phyloP scores from a whole-genome alignment of 345 rosid genomes.

The Heritiera fomes region DNA sequence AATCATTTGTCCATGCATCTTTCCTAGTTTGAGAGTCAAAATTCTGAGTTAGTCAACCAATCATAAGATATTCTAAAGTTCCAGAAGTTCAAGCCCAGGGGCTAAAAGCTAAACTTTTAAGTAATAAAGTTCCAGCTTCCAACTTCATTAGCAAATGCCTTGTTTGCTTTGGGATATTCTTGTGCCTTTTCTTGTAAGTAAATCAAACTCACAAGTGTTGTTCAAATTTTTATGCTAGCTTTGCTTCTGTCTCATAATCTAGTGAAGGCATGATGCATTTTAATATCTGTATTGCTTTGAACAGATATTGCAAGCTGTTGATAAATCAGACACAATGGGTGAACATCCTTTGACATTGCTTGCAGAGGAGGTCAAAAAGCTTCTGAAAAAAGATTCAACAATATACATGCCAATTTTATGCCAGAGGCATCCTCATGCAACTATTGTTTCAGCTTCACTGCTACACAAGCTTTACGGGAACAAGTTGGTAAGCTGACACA shows the following conservation, averaged over 20 bases:
- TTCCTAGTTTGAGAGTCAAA: not conserved
- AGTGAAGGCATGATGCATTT: not conserved
- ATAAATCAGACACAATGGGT: conserved; percentile 57
- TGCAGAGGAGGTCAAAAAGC: conserved; percentile 81
- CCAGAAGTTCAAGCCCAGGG: not conserved
- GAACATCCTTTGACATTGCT: conserved; percentile 86
- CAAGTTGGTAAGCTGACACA: conserved; percentile 70
- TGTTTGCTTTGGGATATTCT: not conserved
- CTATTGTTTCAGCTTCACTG: conserved; percentile 73
- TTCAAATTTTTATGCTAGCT: not conserved
- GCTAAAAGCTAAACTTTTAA: conserved; percentile 4
- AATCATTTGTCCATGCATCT: not conserved
- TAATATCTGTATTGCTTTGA: not conserved
- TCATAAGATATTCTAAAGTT: not conserved
- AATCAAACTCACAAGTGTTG: not conserved
- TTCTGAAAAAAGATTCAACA: conserved; percentile 72
- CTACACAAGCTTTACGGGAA: conserved; percentile 85
- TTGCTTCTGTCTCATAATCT: not conserved
- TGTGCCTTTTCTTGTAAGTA: not conserved
- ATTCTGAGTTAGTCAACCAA: conserved; percentile 1
- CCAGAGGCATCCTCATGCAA: conserved; percentile 82
- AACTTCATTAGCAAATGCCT: not conserved
- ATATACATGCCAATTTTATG: conserved; percentile 73
- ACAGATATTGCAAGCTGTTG: conserved; percentile 71
- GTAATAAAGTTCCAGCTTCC: not conserved